These are phyloP conservation scores for Capronia americana DNA, from an alignment of 2,329 filamentous ascomycete genomes.

Conservation along the genomic window DNA sequence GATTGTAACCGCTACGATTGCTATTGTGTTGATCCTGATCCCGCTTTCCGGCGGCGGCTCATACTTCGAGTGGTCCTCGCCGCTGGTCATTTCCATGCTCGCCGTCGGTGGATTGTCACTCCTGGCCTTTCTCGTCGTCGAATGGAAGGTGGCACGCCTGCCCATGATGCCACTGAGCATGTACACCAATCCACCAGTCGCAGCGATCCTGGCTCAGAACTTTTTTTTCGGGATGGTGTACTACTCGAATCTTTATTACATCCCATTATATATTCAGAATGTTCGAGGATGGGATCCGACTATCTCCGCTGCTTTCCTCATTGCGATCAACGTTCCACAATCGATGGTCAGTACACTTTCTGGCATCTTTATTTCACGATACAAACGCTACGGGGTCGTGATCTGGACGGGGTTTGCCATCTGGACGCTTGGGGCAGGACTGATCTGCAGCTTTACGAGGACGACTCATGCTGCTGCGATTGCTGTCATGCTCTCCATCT, in stretches of 20 bases:
- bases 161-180: constrained; percentile 61
- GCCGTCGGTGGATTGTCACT: constrained; percentile 56
- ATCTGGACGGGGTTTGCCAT: constrained; percentile 34
- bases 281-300: constrained; percentile 15
- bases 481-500: constrained; percentile 56
- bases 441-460: constrained; percentile 58
- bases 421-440: constrained; percentile 61
- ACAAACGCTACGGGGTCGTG: constrained; percentile 58
- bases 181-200: constrained; percentile 17
- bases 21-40: constrained; percentile 66
- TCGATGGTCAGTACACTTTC: constrained; percentile 47
- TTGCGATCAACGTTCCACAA: constrained; percentile 22
- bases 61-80: constrained; percentile 63
- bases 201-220: constrained; percentile 22
- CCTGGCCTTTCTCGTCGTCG: constrained; percentile 59
- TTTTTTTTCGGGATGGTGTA: constrained; percentile 25
- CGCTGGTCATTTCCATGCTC: constrained; percentile 67
- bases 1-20: constrained; percentile 60
- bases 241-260: constrained; percentile 20
- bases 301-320: constrained; percentile 16
- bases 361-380: constrained; percentile 65
- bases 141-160: constrained; percentile 62
- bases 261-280: constrained; percentile 20
- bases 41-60: constrained; percentile 67
- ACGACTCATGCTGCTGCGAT: constrained; percentile 58